phyloP scores from a whole-genome alignment of 306 rosid species.

The Mucuna pruriens region DNA sequence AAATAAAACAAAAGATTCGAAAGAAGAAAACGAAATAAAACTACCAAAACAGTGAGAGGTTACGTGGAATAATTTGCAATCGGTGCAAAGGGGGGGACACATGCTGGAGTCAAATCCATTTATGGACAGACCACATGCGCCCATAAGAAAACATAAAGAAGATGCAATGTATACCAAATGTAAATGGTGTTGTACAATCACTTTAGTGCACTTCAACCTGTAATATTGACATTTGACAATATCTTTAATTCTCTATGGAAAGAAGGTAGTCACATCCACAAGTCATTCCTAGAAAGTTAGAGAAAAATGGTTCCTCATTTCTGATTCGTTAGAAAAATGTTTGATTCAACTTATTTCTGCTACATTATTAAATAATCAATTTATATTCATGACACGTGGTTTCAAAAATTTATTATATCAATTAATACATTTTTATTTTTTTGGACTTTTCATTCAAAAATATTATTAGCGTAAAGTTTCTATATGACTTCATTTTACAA shows the following conservation, averaged over 20 bases:
- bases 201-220: constrained; percentile 39
- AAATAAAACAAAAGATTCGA: neutral
- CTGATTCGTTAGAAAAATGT: neutral
- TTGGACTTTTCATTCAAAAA: too few relatives aligned
- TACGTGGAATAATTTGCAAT: constrained; percentile 22
- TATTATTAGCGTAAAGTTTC: too few relatives aligned
- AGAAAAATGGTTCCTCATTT: neutral
- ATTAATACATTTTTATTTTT: too few relatives aligned
- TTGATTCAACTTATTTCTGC: neutral
- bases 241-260: neutral
- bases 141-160: constrained; percentile 28
- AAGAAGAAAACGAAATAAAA: neutral
- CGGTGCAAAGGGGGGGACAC: constrained; percentile 22
- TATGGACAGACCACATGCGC: constrained; percentile 36
- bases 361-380: neutral
- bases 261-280: constrained; percentile 38
- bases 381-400: neutral
- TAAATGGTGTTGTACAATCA: constrained; percentile 21
- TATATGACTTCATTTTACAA: too few relatives aligned
- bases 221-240: constrained; percentile 4
- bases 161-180: constrained; percentile 23
- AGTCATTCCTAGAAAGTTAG: constrained; percentile 48
- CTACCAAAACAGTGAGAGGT: neutral
- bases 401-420: too few relatives aligned
- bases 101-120: constrained; percentile 24